Percentiles rank a stretch among this genome's conserved stretches.
phyloP scores from a whole-genome alignment of 1,284 basidiomycete species.

The Ceratorhiza oryzae-sativae region DNA sequence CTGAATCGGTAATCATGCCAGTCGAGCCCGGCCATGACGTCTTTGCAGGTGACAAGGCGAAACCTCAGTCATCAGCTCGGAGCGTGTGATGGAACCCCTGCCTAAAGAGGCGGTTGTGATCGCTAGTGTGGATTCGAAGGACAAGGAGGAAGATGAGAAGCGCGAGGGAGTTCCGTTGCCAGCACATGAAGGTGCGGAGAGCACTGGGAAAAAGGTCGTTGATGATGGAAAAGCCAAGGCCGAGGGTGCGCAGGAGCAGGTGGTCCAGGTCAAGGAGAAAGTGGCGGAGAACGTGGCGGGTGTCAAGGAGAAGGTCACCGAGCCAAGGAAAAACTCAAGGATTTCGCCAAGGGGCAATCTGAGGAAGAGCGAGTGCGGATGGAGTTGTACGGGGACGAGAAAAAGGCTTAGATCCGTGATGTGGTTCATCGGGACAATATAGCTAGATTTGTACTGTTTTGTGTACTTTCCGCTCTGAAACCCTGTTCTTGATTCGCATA shows the following conservation, averaged over 20 bases:
- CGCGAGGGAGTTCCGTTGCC: conserved; percentile 31
- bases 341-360: conserved; percentile 19
- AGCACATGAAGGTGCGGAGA: conserved; percentile 25
- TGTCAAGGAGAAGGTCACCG: conserved; percentile 49
- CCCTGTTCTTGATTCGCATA: background rate
- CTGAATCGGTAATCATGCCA: conserved; percentile 51
- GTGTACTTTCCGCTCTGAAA: conserved; percentile 12
- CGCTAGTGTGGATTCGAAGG: conserved; percentile 27
- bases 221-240: conserved; percentile 35
- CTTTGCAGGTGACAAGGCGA: conserved; percentile 54
- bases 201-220: conserved; percentile 32
- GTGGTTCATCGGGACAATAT: conserved; percentile 23
- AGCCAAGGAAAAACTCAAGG: conserved; percentile 43
- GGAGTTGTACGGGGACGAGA: conserved; percentile 54
- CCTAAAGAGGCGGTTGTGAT: conserved; percentile 28
- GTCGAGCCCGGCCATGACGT: conserved; percentile 73
- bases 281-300: conserved; percentile 60
- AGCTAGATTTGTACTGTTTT: conserved; percentile 21
- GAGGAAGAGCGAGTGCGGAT: conserved; percentile 62
- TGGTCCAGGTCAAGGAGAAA: conserved; percentile 42
- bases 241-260: conserved; percentile 1
- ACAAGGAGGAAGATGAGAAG: conserved; percentile 43
- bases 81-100: conserved; percentile 50
- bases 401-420: background rate
- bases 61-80: conserved; percentile 49